A percentile compares a stretch with the other conserved stretches of the same genome.
phyloP scores from a whole-genome alignment of 345 rosid species.

The Orychophragmus violaceus region DNA sequence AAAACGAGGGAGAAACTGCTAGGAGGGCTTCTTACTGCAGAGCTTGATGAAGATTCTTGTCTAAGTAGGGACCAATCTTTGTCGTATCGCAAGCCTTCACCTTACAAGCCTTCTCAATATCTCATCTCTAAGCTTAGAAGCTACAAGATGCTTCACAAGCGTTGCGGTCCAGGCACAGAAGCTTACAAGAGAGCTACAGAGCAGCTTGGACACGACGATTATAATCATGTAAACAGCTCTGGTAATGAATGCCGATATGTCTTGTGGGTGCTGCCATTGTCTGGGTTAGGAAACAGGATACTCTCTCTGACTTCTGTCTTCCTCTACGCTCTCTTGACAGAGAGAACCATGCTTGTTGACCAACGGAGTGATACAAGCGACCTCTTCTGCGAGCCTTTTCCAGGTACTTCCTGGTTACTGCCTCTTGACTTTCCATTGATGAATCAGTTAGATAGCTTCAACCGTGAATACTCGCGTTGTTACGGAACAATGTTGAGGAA shows the following conservation, averaged over 20 bases:
- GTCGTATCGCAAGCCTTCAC: constrained; percentile 25
- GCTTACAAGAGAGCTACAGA: constrained; percentile 41
- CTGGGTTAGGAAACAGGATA: constrained; percentile 60
- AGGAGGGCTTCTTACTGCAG: constrained; percentile 48
- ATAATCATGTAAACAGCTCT: not conserved
- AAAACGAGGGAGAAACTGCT: constrained; percentile 32
- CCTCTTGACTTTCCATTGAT: constrained; percentile 47
- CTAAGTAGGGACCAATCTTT: constrained; percentile 35
- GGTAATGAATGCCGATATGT: constrained; percentile 44
- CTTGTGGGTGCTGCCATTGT: constrained; percentile 38
- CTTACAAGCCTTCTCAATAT: constrained; percentile 39
- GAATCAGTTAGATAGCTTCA: constrained; percentile 31
- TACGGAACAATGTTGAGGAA: constrained; percentile 23
- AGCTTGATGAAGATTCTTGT: constrained; percentile 43
- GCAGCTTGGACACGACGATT: constrained; percentile 15
- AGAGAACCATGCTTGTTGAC: constrained; percentile 53
- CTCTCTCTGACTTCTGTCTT: constrained; percentile 49
- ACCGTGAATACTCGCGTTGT: not conserved
- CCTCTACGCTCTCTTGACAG: constrained; percentile 59
- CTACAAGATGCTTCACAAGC: constrained; percentile 55
- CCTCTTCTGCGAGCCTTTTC: constrained; percentile 66
- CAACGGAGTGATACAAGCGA: constrained; percentile 44
- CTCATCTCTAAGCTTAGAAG: constrained; percentile 45
- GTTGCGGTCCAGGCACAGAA: constrained; percentile 51
- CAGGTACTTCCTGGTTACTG: constrained; percentile 49